Evolutionary conservation across 2,329 filamentous ascomycete genomes (phyloP).

Genomic region (Rhytidhysteron rufulum): DNA sequence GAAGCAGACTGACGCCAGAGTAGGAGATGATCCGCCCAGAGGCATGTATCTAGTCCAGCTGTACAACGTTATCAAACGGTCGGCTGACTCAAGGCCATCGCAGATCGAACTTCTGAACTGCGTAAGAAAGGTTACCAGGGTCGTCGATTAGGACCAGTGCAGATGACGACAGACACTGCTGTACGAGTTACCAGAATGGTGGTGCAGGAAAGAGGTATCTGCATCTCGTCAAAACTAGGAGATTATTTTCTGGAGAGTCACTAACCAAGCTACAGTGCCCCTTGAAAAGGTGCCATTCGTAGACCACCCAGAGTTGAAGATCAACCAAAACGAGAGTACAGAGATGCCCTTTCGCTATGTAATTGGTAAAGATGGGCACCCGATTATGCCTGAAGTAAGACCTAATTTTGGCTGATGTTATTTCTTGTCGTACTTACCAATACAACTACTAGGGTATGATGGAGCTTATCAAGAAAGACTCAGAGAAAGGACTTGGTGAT

Average conservation of each 20-base stretch:
- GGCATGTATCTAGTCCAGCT: slow-evolving; percentile 52
- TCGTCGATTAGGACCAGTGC: slow-evolving; percentile 80
- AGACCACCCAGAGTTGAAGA: slow-evolving; percentile 83
- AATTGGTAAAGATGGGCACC: slow-evolving; percentile 66
- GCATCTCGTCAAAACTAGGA: background rate
- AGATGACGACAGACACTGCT: slow-evolving; percentile 98
- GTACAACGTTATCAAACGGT: slow-evolving; percentile 6
- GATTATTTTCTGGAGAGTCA: background rate
- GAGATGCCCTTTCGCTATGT: slow-evolving; percentile 99
- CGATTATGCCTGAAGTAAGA: slow-evolving; percentile 85
- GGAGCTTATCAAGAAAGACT: slow-evolving; percentile 87
- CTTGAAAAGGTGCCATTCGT: slow-evolving; percentile 77
- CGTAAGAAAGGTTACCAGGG: slow-evolving; percentile 90
- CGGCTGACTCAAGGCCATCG: slow-evolving; percentile 17
- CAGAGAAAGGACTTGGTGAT: slow-evolving; percentile 86
- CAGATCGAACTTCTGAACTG: slow-evolving; percentile 92
- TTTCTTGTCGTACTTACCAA: no score
- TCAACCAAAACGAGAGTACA: slow-evolving; percentile 89
- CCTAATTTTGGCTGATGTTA: slow-evolving; percentile 9
- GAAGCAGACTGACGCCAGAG: slow-evolving; percentile 19
- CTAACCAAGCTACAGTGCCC: slow-evolving; percentile 54
- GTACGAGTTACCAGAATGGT: slow-evolving; percentile 90
- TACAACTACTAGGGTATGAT: slow-evolving; percentile 71
- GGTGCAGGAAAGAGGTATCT: slow-evolving; percentile 73
- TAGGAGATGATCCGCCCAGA: slow-evolving; percentile 89